phyloP scores from a whole-genome alignment of 2,329 filamentous ascomycete genomes.

The Zalaria sp. region DNA sequence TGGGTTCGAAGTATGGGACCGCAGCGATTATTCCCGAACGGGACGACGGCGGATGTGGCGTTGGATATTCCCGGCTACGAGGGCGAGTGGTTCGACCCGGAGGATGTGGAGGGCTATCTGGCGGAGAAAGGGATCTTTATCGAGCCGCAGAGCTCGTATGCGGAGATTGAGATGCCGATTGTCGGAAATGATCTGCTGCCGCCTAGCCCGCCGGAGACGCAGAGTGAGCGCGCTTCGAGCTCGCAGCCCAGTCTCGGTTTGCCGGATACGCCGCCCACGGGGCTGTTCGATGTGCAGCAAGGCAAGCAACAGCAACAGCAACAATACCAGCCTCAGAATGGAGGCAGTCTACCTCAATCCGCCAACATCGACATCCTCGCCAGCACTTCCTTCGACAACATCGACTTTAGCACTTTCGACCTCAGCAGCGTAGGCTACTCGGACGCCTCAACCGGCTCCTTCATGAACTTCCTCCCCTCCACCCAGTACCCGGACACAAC shows the following conservation, averaged over 20 bases:
- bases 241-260: not conserved
- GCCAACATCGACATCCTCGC: not conserved
- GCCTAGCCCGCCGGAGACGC: constrained; percentile 1
- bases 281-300: not conserved
- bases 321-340: not conserved
- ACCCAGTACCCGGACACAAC: constrained; percentile 6
- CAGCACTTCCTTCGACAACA: constrained; percentile 1
- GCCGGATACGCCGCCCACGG: not conserved
- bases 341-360: not conserved
- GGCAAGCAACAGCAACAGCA: constrained; percentile 5
- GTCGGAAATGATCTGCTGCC: not conserved
- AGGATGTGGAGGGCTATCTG: constrained; percentile 66
- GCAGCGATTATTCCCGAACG: constrained; percentile 13
- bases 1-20: constrained; percentile 15
- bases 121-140: constrained; percentile 48
- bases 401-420: not conserved
- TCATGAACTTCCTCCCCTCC: constrained; percentile 13
- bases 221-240: not conserved
- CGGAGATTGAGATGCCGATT: constrained; percentile 42
- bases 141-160: constrained; percentile 44
- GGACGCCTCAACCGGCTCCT: constrained; percentile 11
- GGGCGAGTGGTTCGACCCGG: constrained; percentile 62
- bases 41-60: constrained; percentile 11
- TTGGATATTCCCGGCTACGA: constrained; percentile 44
- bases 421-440: constrained; percentile 10